These are phyloP conservation scores for Davidsoniella neocaledoniae DNA, from an alignment of 2,329 filamentous ascomycete species.

Conservation along the genomic window DNA sequence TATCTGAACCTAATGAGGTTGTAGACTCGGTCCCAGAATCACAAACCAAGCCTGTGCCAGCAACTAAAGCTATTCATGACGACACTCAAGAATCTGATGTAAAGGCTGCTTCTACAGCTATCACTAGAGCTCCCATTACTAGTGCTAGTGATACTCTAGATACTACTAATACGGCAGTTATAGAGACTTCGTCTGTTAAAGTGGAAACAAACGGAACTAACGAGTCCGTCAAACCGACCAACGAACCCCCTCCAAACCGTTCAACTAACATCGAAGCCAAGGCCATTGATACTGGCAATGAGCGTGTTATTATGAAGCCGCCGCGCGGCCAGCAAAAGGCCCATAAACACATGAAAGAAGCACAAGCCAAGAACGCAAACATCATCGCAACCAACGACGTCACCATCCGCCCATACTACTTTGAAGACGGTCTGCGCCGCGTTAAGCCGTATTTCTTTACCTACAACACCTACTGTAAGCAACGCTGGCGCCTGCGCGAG, in stretches of 20 bases:
- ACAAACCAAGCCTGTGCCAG: too few species aligned
- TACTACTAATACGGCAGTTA: background rate
- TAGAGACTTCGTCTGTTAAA: background rate
- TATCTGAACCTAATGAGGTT: background rate
- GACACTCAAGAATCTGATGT: background rate
- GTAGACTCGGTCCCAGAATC: too few species aligned
- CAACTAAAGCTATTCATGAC: background rate
- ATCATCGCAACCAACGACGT: slow-evolving; percentile 7
- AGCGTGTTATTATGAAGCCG: slow-evolving; percentile 8
- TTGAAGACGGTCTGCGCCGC: slow-evolving; percentile 66
- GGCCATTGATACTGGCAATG: slow-evolving; percentile 8
- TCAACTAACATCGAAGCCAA: slow-evolving; percentile 6
- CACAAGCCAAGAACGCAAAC: slow-evolving; percentile 10
- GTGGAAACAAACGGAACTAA: background rate
- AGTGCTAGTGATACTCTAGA: background rate
- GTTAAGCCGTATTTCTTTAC: slow-evolving; percentile 81
- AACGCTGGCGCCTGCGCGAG: slow-evolving; percentile 71
- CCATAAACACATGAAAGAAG: slow-evolving; percentile 10
- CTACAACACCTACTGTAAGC: slow-evolving; percentile 89
- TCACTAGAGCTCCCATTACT: too few species aligned
- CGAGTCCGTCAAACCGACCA: background rate
- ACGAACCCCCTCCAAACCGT: slow-evolving; percentile 9
- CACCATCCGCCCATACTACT: slow-evolving; percentile 57
- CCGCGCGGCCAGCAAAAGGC: slow-evolving; percentile 12
- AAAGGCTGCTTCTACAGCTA: background rate